Conservation (phyloP, 2,329 filamentous ascomycete genomes). For the Pyricularia sp. region DNA sequence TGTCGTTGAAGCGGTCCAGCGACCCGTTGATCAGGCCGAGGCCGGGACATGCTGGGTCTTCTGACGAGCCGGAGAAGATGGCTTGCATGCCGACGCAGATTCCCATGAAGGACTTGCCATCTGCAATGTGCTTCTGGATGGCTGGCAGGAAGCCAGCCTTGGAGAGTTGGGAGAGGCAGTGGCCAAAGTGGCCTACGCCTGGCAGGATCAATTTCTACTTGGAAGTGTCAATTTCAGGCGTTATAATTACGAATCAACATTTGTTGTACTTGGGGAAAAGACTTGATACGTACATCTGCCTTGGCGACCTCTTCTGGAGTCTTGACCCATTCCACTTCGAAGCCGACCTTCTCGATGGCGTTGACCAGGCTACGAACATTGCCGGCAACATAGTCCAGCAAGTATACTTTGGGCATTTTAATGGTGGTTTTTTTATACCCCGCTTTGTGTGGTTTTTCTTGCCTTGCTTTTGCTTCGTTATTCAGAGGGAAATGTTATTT, state of each 20-base stretch:
- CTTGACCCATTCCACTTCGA: conserved; percentile 84
- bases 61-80: conserved; percentile 76
- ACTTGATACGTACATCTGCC: conserved; percentile 60
- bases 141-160: conserved; percentile 77
- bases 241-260: background rate
- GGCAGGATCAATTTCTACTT: conserved; percentile 77
- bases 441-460: background rate
- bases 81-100: conserved; percentile 94
- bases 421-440: background rate
- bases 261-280: background rate
- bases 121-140: conserved; percentile 70
- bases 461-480: background rate
- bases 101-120: conserved; percentile 96
- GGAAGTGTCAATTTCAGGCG: conserved; percentile 1
- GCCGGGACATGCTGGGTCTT: conserved; percentile 63
- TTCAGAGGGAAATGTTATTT: background rate
- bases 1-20: conserved; percentile 68
- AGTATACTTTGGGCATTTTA: conserved; percentile 55
- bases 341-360: conserved; percentile 93
- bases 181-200: conserved; percentile 94
- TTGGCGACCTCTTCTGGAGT: conserved; percentile 74
- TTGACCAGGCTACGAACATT: conserved; percentile 95
- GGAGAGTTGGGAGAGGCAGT: conserved; percentile 80
- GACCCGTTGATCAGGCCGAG: conserved; percentile 64
- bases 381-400: conserved; percentile 85